Evolutionary conservation across 768 basidiomycete species (phyloP).

Genomic region (Mycena kentingensis): DNA sequence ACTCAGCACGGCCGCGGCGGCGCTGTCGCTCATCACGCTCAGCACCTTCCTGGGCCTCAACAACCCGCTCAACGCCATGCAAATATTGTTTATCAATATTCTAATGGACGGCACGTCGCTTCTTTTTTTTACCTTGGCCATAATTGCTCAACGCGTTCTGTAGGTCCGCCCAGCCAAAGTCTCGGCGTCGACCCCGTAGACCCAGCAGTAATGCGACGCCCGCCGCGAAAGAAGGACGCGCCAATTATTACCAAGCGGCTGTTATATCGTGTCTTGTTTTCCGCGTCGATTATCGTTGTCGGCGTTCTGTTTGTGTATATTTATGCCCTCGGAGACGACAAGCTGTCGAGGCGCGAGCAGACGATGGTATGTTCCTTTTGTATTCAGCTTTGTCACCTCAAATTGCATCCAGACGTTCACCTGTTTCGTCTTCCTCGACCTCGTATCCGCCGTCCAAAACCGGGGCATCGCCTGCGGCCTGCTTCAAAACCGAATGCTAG

Average conservation of each 20-base stretch:
- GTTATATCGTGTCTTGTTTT: slow-evolving; percentile 84
- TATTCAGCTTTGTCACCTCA: not conserved
- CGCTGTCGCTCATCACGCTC: slow-evolving; percentile 91
- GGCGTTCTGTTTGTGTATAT: slow-evolving; percentile 89
- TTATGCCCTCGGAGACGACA: slow-evolving; percentile 80
- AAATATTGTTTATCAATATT: slow-evolving; percentile 99
- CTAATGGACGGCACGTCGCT: slow-evolving; percentile 84
- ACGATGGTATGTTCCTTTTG: slow-evolving; percentile 77
- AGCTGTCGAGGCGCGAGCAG: slow-evolving; percentile 85
- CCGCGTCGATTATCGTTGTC: slow-evolving; percentile 86
- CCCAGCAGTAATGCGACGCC: slow-evolving; percentile 87
- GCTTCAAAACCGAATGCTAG: slow-evolving; percentile 84
- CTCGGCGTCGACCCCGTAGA: slow-evolving; percentile 97
- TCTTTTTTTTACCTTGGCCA: slow-evolving; percentile 7
- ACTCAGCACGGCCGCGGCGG: slow-evolving; percentile 95
- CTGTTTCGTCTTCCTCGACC: slow-evolving; percentile 94
- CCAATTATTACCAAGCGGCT: slow-evolving; percentile 79
- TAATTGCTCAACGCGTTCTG: slow-evolving; percentile 7
- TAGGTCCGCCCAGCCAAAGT: slow-evolving; percentile 93
- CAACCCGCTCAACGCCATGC: slow-evolving; percentile 97
- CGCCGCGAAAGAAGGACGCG: slow-evolving; percentile 90
- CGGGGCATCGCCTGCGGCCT: slow-evolving; percentile 87
- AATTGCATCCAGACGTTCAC: slow-evolving; percentile 77
- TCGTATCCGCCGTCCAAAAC: slow-evolving; percentile 93
- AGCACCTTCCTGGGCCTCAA: slow-evolving; percentile 87